These are phyloP conservation scores for Mycena galericulata DNA, from an alignment of 768 basidiomycete genomes.

Conservation along the genomic window DNA sequence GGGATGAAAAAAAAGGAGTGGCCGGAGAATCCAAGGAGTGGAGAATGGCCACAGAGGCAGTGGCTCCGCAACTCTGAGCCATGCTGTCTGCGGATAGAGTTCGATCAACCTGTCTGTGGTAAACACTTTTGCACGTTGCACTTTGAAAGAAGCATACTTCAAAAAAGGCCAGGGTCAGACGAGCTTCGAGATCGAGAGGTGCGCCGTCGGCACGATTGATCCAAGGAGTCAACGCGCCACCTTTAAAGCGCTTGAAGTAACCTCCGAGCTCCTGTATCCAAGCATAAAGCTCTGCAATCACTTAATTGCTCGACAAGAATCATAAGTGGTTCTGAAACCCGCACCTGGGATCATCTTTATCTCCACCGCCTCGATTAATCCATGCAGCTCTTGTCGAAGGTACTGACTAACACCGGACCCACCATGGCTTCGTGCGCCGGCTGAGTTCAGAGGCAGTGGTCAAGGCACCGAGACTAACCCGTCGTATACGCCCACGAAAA, in stretches of 20 bases:
- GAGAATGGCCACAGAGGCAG: constrained; percentile 91
- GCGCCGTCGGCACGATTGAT: constrained; percentile 49
- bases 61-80: constrained; percentile 86
- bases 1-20: constrained; percentile 85
- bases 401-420: constrained; percentile 92
- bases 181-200: constrained; percentile 81
- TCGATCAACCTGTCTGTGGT: constrained; percentile 72
- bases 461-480: constrained; percentile 65
- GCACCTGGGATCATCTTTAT: too few relatives aligned
- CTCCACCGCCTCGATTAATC: constrained; percentile 84
- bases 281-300: constrained; percentile 79
- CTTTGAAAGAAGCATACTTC: constrained; percentile 61
- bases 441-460: constrained; percentile 17
- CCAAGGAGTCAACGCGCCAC: constrained; percentile 85
- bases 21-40: constrained; percentile 88
- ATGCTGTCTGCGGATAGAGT: constrained; percentile 75
- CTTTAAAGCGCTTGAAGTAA: constrained; percentile 91
- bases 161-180: constrained; percentile 89
- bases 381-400: constrained; percentile 87
- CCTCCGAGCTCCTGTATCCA: constrained; percentile 88
- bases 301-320: constrained; percentile 72
- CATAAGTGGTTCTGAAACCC: too few relatives aligned
- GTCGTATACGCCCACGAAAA: constrained; percentile 93
- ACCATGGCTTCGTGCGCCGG: constrained; percentile 82
- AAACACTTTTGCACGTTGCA: neutral